Percentiles rank a stretch among this genome's conserved stretches.
Evolutionary conservation across 768 basidiomycete species (phyloP).

Genomic region (Pisolithus albus): DNA sequence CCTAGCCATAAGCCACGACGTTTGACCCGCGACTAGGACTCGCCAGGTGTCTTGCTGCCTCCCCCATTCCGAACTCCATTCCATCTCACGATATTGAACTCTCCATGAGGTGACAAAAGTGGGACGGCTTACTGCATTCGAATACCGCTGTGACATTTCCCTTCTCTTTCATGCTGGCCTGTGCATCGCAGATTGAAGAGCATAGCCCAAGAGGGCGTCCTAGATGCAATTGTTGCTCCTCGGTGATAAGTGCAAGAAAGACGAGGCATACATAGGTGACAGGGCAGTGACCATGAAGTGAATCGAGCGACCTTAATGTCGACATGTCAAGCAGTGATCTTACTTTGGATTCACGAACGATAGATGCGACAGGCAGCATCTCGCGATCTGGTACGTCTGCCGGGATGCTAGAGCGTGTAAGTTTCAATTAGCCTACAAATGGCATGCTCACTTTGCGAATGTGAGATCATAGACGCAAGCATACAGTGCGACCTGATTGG

Average conservation of each 20-base stretch:
- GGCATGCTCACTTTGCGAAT: background rate
- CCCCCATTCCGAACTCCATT: constrained; percentile 27
- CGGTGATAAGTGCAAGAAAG: constrained; percentile 34
- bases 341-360: constrained; percentile 17
- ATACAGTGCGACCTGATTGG: background rate
- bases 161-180: constrained; percentile 7
- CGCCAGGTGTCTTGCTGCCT: constrained; percentile 17
- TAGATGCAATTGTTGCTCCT: constrained; percentile 13
- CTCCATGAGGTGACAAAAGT: constrained; percentile 10
- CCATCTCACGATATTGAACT: constrained; percentile 6
- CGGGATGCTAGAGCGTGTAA: constrained; percentile 18
- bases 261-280: constrained; percentile 41
- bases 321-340: constrained; percentile 19
- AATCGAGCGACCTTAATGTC: constrained; percentile 34
- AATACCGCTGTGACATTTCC: background rate
- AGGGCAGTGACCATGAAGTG: constrained; percentile 38
- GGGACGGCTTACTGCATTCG: no score
- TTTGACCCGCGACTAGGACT: background rate
- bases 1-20: background rate
- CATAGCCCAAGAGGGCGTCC: constrained; percentile 15
- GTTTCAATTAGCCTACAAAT: no score
- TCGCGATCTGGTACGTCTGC: constrained; percentile 46
- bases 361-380: constrained; percentile 30
- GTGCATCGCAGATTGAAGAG: constrained; percentile 17
- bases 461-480: background rate